Evolutionary conservation across 2,329 filamentous ascomycete genomes (phyloP), one percentile per base, ranked within the genome.

Genomic region (Thelonectria discophora): DNA sequence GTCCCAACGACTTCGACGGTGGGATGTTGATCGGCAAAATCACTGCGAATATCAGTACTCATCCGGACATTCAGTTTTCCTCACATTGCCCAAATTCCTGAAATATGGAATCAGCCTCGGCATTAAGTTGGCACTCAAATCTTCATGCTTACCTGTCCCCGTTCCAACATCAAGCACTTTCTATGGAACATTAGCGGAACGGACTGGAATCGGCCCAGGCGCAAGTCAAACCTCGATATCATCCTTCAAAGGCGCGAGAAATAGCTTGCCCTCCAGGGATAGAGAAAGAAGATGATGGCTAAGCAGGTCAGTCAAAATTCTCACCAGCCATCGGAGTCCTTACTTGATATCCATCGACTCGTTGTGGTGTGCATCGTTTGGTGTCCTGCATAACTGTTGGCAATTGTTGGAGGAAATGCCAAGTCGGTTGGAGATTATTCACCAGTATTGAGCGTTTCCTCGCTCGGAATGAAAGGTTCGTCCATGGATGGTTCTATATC

Each of bases 311-410:
- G 27, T 30, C 8, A 10, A 8, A 30, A 30, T 30, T 30, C 5
- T 39, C 34, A 2, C 64, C 70, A 0, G 66, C 8, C 8, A 7
- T 0, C 2, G 0, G 27, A 30, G 27, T 30, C 34, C 63, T 32
- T 0, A 67, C 65, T 67, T 65, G n/a, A 68, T 67, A 1, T 67
- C 65, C 65, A 68, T 67, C 0, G 65, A 68, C 5, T 67, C 60
- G 2, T 64, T 67, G 11, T 68, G 65, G 1, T 52, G 58, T 5
- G 67, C 63, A 18, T 68, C 65, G 5, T 68, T 68, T 0, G 65
- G 54, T 0, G 63, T 65, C 65, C 65, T 68, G 1, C 4, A 10
- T 6, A 3, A 12, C 34, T 30, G 45, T 47, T 30, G 21, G 45
- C n/a, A 3, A 13, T 37, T 37, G 6, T 9, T 7, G 15, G 45